phyloP scores from a whole-genome alignment of 306 rosid species.

The Cucurbita maxima region DNA sequence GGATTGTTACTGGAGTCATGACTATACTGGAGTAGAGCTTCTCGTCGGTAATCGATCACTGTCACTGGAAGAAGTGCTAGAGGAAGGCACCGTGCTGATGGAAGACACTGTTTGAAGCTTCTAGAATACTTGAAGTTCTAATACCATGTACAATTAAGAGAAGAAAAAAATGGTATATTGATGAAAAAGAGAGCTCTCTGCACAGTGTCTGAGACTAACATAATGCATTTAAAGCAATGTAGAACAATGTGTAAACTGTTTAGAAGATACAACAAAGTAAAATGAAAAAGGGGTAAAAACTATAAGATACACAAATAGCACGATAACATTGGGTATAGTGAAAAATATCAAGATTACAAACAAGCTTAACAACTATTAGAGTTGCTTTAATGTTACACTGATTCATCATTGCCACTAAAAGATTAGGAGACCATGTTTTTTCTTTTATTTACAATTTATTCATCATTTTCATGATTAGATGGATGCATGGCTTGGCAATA shows the following conservation, averaged over 20 bases:
- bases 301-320: not conserved
- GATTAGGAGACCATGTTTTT: not conserved
- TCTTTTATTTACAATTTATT: not conserved
- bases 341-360: too few species aligned
- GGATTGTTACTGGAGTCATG: not conserved
- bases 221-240: not conserved
- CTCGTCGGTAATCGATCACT: not conserved
- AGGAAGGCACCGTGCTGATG: not conserved
- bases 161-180: too few species aligned
- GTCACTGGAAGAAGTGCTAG: not conserved
- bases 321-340: not conserved
- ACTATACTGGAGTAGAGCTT: not conserved
- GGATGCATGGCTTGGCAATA: constrained; percentile 84
- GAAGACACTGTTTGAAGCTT: not conserved
- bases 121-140: not conserved
- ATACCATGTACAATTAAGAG: not conserved
- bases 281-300: not conserved
- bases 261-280: not conserved
- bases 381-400: not conserved
- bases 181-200: not conserved
- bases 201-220: not conserved
- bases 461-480: constrained; percentile 32
- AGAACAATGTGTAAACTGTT: not conserved
- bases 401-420: not conserved
- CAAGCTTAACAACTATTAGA: not conserved